Conservation (phyloP, 768 basidiomycete species). For the Tubosaeta sp. region DNA sequence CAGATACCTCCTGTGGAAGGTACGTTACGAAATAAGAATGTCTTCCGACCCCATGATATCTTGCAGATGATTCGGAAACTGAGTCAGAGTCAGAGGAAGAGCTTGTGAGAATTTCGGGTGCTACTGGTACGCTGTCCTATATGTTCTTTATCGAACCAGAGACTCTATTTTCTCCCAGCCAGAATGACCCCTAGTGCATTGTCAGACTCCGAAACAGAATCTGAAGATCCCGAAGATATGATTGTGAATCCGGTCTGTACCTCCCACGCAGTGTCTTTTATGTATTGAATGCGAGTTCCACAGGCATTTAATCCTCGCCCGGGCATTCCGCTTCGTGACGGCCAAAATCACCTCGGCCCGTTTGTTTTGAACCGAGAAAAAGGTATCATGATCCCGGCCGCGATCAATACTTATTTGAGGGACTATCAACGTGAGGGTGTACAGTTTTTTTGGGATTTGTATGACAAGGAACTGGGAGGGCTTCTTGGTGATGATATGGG, state of each 20-base stretch:
- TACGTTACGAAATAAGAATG: constrained; percentile 2
- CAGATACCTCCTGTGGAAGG: constrained; percentile 13
- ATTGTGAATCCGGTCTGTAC: constrained; percentile 30
- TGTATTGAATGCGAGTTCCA: not conserved
- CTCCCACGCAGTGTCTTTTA: not conserved
- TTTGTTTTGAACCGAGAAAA: constrained; percentile 47
- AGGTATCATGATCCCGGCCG: constrained; percentile 51
- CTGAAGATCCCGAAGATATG: constrained; percentile 35
- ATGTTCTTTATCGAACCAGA: not conserved
- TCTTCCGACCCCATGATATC: not conserved
- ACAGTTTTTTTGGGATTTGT: constrained; percentile 74
- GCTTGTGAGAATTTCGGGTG: constrained; percentile 2
- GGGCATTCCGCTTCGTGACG: constrained; percentile 45
- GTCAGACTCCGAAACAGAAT: constrained; percentile 41
- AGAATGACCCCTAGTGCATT: constrained; percentile 1
- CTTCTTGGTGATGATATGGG: constrained; percentile 98
- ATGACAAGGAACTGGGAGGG: constrained; percentile 64
- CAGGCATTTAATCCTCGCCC: constrained; percentile 49
- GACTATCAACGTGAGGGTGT: constrained; percentile 89
- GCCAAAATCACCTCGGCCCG: constrained; percentile 41
- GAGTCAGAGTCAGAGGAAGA: constrained; percentile 42
- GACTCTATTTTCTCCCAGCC: not conserved
- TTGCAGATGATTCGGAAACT: constrained; percentile 40
- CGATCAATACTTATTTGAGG: constrained; percentile 84
- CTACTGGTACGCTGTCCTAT: constrained; percentile 16